Base-by-base conservation (phyloP, 139 green algal species). In the Desmodesmus armatus region DNA sequence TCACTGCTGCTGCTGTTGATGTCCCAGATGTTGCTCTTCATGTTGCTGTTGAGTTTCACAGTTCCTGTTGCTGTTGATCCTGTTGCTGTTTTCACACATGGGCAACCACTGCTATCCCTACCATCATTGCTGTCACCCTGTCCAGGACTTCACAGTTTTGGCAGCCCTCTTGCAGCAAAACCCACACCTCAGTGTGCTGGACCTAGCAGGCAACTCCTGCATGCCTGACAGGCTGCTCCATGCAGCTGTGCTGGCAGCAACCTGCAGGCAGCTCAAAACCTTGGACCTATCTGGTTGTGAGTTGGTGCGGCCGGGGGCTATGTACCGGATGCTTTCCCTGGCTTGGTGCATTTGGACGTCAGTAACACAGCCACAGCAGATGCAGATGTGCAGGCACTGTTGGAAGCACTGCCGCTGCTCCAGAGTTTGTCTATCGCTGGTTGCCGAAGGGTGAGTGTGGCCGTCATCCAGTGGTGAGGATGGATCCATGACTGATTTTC, bases 281-380 rank as follows among this genome's bases (percentile, higher is more conserved):
- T 75, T 75, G 67, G 35, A 75, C 67, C 35, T 75, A n/a, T 49
- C 33, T 33, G 67, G 67, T 37, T 75, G 67, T 75, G 67, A 75
- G 17, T 37, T 53, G 67, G 29, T 55, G 13, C 9, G 47, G 7
- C 9, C 47, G 7, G 13, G 47, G 47, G 47, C 13, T 55, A 21
- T 55, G 47, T 21, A 13, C 47, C 47, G 13, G 47, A 55, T 55
- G 47, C 47, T 55, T 55, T 55, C 47, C 47, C 47, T 55, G 47
- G 47, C 13, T 1, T 53, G 35, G 35, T 7, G 47, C 21, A 21
- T 55, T 55, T 55, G 13, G 67, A 75, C 41, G 35, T 75, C 5
- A 51, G 35, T 75, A n/a, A n/a, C 19, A 75, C 67, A 31, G 67
- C 67, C 41, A 37, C 67, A 33, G 35, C 17, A 51, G 67, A 75